Evolutionary conservation across 768 basidiomycete species (phyloP).

Genomic region (Suillus ampliporus): DNA sequence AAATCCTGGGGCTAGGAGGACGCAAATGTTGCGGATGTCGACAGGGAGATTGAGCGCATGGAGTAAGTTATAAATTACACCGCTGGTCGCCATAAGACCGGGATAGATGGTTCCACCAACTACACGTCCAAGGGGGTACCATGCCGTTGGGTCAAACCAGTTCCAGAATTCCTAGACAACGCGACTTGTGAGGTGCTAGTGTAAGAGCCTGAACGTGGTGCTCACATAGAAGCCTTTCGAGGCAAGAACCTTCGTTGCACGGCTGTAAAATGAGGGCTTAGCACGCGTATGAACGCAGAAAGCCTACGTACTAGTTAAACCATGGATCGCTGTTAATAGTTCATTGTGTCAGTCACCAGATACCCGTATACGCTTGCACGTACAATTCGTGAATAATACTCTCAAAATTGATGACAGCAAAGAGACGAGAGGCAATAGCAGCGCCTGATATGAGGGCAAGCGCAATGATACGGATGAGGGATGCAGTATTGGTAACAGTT

Average conservation of each 20-base stretch:
- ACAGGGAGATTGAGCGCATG: constrained; percentile 92
- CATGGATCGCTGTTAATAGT: constrained; percentile 79
- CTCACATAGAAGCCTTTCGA: constrained; percentile 94
- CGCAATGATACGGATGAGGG: constrained; percentile 88
- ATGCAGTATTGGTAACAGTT: constrained; percentile 86
- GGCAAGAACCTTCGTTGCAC: constrained; percentile 90
- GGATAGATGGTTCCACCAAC: constrained; percentile 99
- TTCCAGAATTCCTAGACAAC: constrained; percentile 94
- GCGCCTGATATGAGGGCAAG: constrained; percentile 91
- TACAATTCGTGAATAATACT: constrained; percentile 99
- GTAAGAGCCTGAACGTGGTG: constrained; percentile 13
- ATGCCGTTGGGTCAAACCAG: constrained; percentile 99
- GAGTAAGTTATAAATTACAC: constrained; percentile 93
- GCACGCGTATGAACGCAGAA: background rate
- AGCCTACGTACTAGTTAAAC: constrained; percentile 92
- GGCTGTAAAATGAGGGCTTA: constrained; percentile 52
- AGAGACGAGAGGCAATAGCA: constrained; percentile 93
- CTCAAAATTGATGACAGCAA: constrained; percentile 98
- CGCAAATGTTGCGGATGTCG: constrained; percentile 96
- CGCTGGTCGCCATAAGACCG: constrained; percentile 97
- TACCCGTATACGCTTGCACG: constrained; percentile 36
- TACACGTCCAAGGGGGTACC: constrained; percentile 98
- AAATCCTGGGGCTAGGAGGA: constrained; percentile 95
- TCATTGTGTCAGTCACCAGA: background rate
- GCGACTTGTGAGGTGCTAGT: constrained; percentile 14